These are phyloP conservation scores for Amphibolis antarctica DNA, from an alignment of 106 monocot species.

Conservation along the genomic window DNA sequence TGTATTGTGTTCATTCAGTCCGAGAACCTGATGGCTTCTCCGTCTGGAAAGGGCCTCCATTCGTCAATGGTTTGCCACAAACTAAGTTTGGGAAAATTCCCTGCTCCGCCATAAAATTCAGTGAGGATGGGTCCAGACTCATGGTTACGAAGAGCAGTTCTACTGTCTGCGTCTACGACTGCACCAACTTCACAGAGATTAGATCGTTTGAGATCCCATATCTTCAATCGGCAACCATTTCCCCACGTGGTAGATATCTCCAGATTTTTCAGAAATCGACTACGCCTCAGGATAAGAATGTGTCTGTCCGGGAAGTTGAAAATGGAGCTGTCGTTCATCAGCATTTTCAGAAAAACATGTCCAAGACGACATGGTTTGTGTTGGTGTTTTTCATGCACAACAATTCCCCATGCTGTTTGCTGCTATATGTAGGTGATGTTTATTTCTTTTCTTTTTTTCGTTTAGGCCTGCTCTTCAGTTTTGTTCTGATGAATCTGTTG, in stretches of 20 bases:
- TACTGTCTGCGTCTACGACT: slow-evolving; percentile 44
- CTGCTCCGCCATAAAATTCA: slow-evolving; percentile 52
- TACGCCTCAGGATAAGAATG: slow-evolving; percentile 83
- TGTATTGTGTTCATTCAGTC: slow-evolving; percentile 21
- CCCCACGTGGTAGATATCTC: slow-evolving; percentile 66
- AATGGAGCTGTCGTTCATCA: slow-evolving; percentile 53
- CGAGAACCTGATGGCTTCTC: slow-evolving; percentile 80
- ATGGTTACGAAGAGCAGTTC: slow-evolving; percentile 46
- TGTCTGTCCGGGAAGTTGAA: slow-evolving; percentile 47
- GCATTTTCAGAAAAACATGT: slow-evolving; percentile 78
- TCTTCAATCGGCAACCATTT: slow-evolving; percentile 43
- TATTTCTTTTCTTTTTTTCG: not conserved
- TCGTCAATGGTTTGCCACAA: slow-evolving; percentile 38
- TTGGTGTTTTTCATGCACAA: not conserved
- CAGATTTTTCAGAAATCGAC: slow-evolving; percentile 87
- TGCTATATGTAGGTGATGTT: not conserved
- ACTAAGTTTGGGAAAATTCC: slow-evolving; percentile 53
- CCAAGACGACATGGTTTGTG: slow-evolving; percentile 69
- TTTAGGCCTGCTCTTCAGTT: slow-evolving; percentile 81
- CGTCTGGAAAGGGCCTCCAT: slow-evolving; percentile 78
- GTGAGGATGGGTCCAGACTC: slow-evolving; percentile 59
- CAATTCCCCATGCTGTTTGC: not conserved
- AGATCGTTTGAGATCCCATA: slow-evolving; percentile 57
- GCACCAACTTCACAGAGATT: slow-evolving; percentile 38
- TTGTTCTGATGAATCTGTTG: slow-evolving; percentile 75